These are phyloP conservation scores for Phytophthora parvispora DNA, from an alignment of 352 stramenopile genomes.

Conservation along the genomic window DNA sequence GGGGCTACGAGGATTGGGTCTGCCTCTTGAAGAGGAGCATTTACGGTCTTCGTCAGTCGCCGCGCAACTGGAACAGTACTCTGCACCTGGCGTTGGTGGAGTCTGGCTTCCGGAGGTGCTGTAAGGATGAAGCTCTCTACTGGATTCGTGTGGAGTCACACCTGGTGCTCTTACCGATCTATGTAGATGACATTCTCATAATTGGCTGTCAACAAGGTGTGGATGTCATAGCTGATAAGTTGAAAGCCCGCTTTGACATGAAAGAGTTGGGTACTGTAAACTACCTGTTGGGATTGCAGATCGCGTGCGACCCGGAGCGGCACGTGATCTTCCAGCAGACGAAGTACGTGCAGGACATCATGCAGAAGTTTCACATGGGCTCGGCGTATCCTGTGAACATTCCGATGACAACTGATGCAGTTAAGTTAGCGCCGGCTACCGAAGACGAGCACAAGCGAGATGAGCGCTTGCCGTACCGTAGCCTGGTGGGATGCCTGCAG, in stretches of 20 bases:
- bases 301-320: constrained; percentile 2
- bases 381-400: constrained; percentile 4
- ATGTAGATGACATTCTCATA: constrained; percentile 12
- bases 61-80: constrained; percentile 13
- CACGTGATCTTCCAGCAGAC: constrained; percentile 15
- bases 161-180: constrained; percentile 7
- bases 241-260: constrained; percentile 3
- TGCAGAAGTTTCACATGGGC: constrained; percentile 12
- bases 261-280: constrained; percentile 9
- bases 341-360: constrained; percentile 23
- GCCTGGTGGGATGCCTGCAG: constrained; percentile 14
- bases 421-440: constrained; percentile 1
- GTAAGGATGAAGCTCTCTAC: constrained; percentile 12
- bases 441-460: constrained; percentile 4
- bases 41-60: constrained; percentile 7
- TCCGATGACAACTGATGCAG: constrained; percentile 9
- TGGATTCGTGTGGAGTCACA: constrained; percentile 5
- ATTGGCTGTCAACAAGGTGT: constrained; percentile 4
- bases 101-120: not conserved
- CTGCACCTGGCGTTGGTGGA: constrained; percentile 4
- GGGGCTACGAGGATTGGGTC: constrained; percentile 5
- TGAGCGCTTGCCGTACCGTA: constrained; percentile 8
- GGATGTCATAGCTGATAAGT: not conserved
- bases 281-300: constrained; percentile 15
- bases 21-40: constrained; percentile 20